phyloP scores from a whole-genome alignment of 345 rosid species.

The Sisymbrium altissimum region DNA sequence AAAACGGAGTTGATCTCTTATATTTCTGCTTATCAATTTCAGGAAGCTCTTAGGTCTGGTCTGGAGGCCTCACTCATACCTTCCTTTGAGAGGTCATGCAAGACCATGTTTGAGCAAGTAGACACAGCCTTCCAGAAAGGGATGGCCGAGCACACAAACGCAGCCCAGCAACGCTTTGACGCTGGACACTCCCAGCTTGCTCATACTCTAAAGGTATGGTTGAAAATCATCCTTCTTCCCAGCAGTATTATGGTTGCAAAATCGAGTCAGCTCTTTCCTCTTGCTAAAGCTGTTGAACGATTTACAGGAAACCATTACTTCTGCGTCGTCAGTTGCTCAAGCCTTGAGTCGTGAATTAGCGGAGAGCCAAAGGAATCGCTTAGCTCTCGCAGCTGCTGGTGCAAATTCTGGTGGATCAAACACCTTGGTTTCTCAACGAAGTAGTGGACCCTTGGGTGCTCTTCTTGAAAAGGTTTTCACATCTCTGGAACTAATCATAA shows the following conservation, averaged over 20 bases:
- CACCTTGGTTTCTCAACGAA: constrained; percentile 52
- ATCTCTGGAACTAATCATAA: background rate
- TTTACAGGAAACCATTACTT: constrained; percentile 71
- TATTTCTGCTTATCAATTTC: constrained; percentile 14
- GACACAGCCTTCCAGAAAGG: constrained; percentile 82
- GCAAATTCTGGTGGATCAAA: constrained; percentile 51
- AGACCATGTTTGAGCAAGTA: constrained; percentile 87
- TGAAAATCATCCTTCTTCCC: constrained; percentile 6
- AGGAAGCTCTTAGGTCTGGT: constrained; percentile 71
- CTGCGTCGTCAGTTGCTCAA: constrained; percentile 65
- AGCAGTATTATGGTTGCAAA: background rate
- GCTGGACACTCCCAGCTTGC: constrained; percentile 68
- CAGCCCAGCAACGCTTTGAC: constrained; percentile 73
- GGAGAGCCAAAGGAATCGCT: constrained; percentile 67
- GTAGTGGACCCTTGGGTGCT: constrained; percentile 62
- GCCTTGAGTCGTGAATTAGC: constrained; percentile 74
- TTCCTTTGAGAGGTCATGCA: constrained; percentile 89
- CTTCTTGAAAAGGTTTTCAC: constrained; percentile 60
- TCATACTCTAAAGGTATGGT: constrained; percentile 63
- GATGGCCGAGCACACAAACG: constrained; percentile 65
- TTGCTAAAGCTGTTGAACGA: background rate
- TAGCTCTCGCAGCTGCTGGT: constrained; percentile 70
- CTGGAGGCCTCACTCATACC: constrained; percentile 78
- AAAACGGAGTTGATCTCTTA: constrained; percentile 13
- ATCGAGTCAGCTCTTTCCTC: background rate